Evolutionary conservation across 1,284 basidiomycete species (phyloP), one percentile per base, ranked within the genome.

Genomic region (Cutaneotrichosporon spelunceum): DNA sequence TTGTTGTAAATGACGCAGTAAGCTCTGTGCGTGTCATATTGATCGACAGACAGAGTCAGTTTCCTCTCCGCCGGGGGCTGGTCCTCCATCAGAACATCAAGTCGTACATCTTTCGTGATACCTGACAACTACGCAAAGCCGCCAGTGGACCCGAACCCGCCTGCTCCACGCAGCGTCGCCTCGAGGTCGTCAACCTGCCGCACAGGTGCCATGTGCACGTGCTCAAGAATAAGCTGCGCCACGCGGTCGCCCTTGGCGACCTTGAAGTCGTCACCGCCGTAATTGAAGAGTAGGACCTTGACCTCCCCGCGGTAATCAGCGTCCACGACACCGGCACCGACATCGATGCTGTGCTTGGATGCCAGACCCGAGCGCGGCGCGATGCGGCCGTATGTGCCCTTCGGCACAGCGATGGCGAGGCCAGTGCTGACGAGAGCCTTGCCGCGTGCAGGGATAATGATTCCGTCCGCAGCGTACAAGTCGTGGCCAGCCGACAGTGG

Each of bases 81-180:
- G 39, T 42, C 16, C 14, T 7, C 19, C 19, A 9, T 42, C 39
- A 42, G 39, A 42, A 7, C 39, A 42, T 42, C 39, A 42, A 42
- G 39, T 42, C 39, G n/a, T 42, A 42, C 39, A 42, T 42, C 39
- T 42, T 42, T 42, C 39, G 39, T 42, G 39, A 42, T 48, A 48
- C 2, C 2, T 4, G 30, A 19, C 19, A 42, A n/a, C 39, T 42
- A 42, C 8, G 39, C 42, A 23, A 52, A 81, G 4, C 80, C 82
- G n/a, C 94, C 95, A 2, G 94, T 98, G 2, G 93, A 97, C 0
- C 94, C 95, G 69, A 96, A 98, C 0, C 93, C 95, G 47, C 87
- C 88, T n/a, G 82, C 83, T 13, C 94, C 95, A 30, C 95, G 87
- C 21, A 85, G 72, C 0, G 95, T 97, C 63, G 87, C 87, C 56